A percentile compares a stretch with the other conserved stretches of the same genome.
Evolutionary conservation across 495 filamentous ascomycete species (phyloP).

Genomic region (Sporormia fimetaria): DNA sequence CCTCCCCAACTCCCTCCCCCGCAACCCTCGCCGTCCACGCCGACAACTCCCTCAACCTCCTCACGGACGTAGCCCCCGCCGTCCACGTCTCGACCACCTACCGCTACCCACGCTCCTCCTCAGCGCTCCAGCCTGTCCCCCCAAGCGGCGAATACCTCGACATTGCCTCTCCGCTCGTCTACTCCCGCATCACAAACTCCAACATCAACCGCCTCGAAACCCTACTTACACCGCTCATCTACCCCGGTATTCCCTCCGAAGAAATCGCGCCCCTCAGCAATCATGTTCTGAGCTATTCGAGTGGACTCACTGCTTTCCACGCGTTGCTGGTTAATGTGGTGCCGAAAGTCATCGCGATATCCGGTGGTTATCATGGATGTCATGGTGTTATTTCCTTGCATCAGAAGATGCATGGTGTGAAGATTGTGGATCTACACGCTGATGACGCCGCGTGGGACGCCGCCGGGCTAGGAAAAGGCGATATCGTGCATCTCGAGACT

Average conservation of each 20-base stretch:
- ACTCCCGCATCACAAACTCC: constrained; percentile 66
- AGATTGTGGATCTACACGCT: constrained; percentile 42
- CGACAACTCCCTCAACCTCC: constrained; percentile 63
- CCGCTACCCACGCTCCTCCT: constrained; percentile 44
- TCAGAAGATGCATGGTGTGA: constrained; percentile 55
- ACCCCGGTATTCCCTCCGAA: constrained; percentile 18
- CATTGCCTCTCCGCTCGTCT: constrained; percentile 43
- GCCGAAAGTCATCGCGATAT: constrained; percentile 66
- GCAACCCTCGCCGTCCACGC: constrained; percentile 75
- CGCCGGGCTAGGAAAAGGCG: constrained; percentile 43
- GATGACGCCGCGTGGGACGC: constrained; percentile 31
- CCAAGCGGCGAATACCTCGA: constrained; percentile 5
- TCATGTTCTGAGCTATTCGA: constrained; percentile 62
- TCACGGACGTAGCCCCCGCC: constrained; percentile 68
- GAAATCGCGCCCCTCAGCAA: constrained; percentile 30
- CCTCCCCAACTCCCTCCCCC: constrained; percentile 29
- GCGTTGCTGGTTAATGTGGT: constrained; percentile 66
- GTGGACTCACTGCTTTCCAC: constrained; percentile 79
- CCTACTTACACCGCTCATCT: constrained; percentile 60
- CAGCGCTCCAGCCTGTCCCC: constrained; percentile 14
- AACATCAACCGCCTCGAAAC: constrained; percentile 75
- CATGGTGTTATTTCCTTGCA: constrained; percentile 70
- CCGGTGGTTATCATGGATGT: constrained; percentile 83
- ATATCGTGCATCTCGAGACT: constrained; percentile 85
- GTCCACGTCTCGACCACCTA: constrained; percentile 84